Base-by-base conservation (phyloP, 305 asterid genomes). In the Fraxinus latifolia region DNA sequence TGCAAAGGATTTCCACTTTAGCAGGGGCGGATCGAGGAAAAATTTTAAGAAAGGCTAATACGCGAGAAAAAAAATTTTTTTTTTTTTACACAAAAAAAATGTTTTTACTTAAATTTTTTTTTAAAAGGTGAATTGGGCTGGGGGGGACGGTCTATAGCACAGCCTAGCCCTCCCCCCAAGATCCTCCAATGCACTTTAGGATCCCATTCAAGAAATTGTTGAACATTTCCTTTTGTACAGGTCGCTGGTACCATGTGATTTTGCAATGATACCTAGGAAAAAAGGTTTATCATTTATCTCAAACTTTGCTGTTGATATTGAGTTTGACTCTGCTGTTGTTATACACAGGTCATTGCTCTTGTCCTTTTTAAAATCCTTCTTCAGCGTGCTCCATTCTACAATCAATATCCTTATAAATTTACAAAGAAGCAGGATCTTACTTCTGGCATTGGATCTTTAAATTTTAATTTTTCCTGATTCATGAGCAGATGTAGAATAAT, bases 281-380 rank as follows among this genome's bases (percentile, higher is more conserved):
- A 25, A 65, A 65, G 33, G 72, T 65, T 65, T 65, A 65, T 14
- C 72, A 65, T 25, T 62, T 65, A 25, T 65, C 32, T 65, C 33
- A 65, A 62, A 65, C 34, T 65, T 65, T 65, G 73, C 82, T 44
- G 80, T 53, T 79, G 31, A 27, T 79, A 78, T 34, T 77, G 77
- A 71, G 75, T 36, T 12, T 70, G 81, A 79, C 70, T 73, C 44
- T 14, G 42, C 42, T 44, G 70, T 78, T 58, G 67, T 74, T 73
- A 29, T 39, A 77, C 77, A 27, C 23, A 15, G 58, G 39, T 60
- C 73, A 29, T 34, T 31, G 21, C 29, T 60, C 33, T 34, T 81
- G 60, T 62, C 62, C 65, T 70, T 82, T 75, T 58, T 67, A 36
- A 71, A n/a, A 65, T 34, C 27, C 19, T 27, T 65, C 47, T 76